A percentile compares a stretch with the other conserved stretches of the same genome.
Evolutionary conservation across 352 stramenopile genomes (phyloP).

Genomic region (Phytopythium oedochilum): DNA sequence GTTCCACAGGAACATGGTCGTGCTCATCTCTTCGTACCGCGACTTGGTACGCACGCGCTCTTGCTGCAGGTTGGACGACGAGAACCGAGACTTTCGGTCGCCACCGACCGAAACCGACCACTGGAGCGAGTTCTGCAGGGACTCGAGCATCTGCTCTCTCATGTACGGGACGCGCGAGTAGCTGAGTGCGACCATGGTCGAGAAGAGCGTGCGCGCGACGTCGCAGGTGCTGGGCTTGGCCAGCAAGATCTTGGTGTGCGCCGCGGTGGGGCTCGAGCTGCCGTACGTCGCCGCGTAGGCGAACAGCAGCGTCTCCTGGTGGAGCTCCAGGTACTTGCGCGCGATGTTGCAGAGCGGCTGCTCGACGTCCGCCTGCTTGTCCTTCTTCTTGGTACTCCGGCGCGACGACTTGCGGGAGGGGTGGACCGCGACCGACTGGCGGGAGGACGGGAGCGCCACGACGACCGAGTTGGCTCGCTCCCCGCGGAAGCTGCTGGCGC

Average conservation of each 20-base stretch:
- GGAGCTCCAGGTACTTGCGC: constrained; percentile 52
- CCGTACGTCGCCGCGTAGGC: constrained; percentile 27
- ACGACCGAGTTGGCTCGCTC: constrained; percentile 4
- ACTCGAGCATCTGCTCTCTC: constrained; percentile 42
- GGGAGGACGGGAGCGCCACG: constrained; percentile 1
- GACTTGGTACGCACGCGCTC: constrained; percentile 28
- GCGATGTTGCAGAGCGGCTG: constrained; percentile 39
- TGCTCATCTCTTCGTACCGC: constrained; percentile 33
- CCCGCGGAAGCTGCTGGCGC: background rate
- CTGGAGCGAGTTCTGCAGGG: constrained; percentile 27
- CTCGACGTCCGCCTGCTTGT: constrained; percentile 16
- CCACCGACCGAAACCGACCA: background rate
- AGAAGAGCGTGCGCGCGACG: constrained; percentile 23
- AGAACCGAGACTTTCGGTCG: constrained; percentile 13
- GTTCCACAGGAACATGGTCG: constrained; percentile 55
- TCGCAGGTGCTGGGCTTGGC: constrained; percentile 1
- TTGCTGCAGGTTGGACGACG: background rate
- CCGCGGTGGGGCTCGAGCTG: constrained; percentile 10
- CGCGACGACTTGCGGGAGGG: constrained; percentile 9
- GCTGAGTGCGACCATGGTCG: constrained; percentile 33
- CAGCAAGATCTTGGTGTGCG: constrained; percentile 7
- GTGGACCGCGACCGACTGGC: constrained; percentile 5
- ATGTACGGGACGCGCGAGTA: constrained; percentile 56
- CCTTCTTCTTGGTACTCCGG: constrained; percentile 15
- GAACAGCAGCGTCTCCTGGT: constrained; percentile 58